Evolutionary conservation across 768 basidiomycete species (phyloP), one percentile per base, ranked within the genome.

Genomic region (Lanmaoa rubissima): DNA sequence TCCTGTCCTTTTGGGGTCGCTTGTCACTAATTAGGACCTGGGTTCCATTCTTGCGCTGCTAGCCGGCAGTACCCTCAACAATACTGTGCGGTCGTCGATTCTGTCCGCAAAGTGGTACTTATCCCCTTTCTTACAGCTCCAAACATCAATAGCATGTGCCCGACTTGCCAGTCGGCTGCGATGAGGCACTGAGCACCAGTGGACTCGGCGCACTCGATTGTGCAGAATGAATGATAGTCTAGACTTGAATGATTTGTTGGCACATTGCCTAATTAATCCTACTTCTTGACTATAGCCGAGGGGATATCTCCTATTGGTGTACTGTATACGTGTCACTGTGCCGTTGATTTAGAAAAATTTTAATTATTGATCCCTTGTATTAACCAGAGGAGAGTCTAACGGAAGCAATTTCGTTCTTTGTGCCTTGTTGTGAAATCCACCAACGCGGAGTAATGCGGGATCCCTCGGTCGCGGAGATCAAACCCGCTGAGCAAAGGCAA

Each of bases 31-130:
- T 47, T 21, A 44, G 11, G 1, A 38, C 36, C 12, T 47, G 28
- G 4, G 12, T 54, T 59, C 42, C 39, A 52, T 54, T 63, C 39
- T 51, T 44, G n/a, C 41, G 26, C 44, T 17, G 11, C 35, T 43
- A 79, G 79, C 55, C 79, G 78, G 16, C 69, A 71, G 47, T 80
- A 68, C 53, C 79, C 79, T 11, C 74, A 80, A 55, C 78, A 79
- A 51, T 79, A 79, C 47, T 77, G 78, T 80, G 61, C 47, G 77
- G 61, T 49, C 34, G 3, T 26, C 28, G 36, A 42, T 19, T 14
- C 44, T 42, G 16, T 11, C 17, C 48, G n/a, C 17, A 34, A 13
- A 2, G 34, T 32, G 47, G 34, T 53, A 16, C 45, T 59, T 13
- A 65, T 42, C 8, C 32, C 19, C 36, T 19, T 28, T 5, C 31